Conservation (phyloP, 768 basidiomycete species). For the Lactifluus rugatus region DNA sequence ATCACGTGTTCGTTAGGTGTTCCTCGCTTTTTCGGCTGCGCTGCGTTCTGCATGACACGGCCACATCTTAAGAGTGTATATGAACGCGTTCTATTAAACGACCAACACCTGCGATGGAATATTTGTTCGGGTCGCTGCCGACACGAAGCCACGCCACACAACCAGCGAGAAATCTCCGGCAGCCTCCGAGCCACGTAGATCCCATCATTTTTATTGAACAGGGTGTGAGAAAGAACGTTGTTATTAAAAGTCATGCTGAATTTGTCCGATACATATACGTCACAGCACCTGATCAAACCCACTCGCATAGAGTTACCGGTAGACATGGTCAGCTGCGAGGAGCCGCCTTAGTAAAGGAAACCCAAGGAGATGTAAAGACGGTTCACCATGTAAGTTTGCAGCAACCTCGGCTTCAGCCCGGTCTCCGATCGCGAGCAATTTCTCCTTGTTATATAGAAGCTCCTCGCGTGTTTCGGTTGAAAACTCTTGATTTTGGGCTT, state of each 20-base stretch:
- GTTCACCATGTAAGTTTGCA: conserved; percentile 75
- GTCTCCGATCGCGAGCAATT: conserved; percentile 92
- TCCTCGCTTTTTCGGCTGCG: background rate
- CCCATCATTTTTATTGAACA: background rate
- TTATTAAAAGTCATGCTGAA: background rate
- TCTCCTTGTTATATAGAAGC: conserved; percentile 98
- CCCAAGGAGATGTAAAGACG: background rate
- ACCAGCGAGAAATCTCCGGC: background rate
- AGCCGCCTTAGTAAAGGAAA: conserved; percentile 19
- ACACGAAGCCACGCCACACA: background rate
- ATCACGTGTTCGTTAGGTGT: conserved; percentile 4
- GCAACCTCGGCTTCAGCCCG: conserved; percentile 96
- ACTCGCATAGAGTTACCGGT: conserved; percentile 45
- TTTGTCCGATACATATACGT: background rate
- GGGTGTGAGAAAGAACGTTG: background rate
- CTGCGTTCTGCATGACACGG: no score
- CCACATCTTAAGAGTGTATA: no score
- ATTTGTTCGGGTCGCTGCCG: background rate
- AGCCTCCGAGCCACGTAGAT: background rate
- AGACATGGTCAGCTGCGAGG: conserved; percentile 71
- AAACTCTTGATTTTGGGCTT: conserved; percentile 96
- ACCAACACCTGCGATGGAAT: no score
- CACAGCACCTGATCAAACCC: background rate
- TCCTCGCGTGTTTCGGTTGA: conserved; percentile 98
- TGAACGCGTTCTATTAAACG: background rate